Conservation (phyloP, 352 stramenopile genomes). For the Phytophthora uliginosa region DNA sequence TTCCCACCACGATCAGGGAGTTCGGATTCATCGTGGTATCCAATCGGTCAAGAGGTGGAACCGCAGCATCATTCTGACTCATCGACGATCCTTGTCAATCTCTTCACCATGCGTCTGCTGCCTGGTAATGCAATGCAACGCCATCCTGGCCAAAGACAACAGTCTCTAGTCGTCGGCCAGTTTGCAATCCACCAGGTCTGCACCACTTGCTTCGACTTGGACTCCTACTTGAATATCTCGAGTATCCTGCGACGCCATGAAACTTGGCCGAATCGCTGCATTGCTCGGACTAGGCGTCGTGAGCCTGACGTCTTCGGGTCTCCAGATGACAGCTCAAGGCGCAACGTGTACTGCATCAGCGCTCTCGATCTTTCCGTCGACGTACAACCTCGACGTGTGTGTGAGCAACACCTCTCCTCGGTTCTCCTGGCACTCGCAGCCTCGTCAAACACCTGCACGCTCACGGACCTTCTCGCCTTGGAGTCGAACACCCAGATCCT, state of each 20-base stretch:
- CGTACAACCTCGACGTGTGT: constrained; percentile 51
- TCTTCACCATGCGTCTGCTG: constrained; percentile 31
- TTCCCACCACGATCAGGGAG: constrained; percentile 15
- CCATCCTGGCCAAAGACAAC: constrained; percentile 20
- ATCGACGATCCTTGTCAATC: constrained; percentile 31
- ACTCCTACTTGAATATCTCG: constrained; percentile 3
- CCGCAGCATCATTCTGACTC: constrained; percentile 15
- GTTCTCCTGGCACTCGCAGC: constrained; percentile 37
- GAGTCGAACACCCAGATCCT: constrained; percentile 40
- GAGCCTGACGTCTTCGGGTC: constrained; percentile 8
- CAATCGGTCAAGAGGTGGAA: constrained; percentile 21
- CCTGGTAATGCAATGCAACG: constrained; percentile 6
- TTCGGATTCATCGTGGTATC: constrained; percentile 19
- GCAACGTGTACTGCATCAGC: constrained; percentile 35
- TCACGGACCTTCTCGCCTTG: constrained; percentile 40
- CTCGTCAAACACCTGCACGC: constrained; percentile 38
- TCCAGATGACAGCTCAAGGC: constrained; percentile 14
- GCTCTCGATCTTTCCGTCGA: constrained; percentile 43
- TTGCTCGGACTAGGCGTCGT: constrained; percentile 21
- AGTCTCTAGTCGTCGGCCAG: constrained; percentile 3
- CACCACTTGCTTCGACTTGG: constrained; percentile 10
- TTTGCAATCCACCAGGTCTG: constrained; percentile 26
- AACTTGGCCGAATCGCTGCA: constrained; percentile 24
- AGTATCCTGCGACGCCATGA: constrained; percentile 28
- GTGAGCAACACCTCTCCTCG: constrained; percentile 48